These are phyloP conservation scores for Botrytis porri DNA, from an alignment of 2,329 filamentous ascomycete species.

Conservation along the genomic window DNA sequence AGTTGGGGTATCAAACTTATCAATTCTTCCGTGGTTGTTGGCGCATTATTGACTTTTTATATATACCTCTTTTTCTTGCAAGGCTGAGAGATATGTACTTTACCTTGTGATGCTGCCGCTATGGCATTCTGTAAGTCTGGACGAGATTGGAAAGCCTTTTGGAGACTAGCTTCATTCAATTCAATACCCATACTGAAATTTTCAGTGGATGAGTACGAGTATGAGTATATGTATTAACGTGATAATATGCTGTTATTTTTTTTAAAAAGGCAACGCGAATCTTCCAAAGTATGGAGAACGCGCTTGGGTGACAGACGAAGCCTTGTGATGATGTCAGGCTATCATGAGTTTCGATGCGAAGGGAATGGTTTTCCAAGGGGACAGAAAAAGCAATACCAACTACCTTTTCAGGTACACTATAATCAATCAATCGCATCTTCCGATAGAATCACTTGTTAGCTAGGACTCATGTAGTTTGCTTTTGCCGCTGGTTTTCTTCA, in stretches of 20 bases:
- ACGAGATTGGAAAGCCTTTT: conserved; percentile 36
- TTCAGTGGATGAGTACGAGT: neutral
- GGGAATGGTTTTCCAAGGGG: neutral
- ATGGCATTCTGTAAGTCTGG: conserved; percentile 37
- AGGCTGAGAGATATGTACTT: conserved; percentile 24
- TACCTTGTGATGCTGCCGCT: conserved; percentile 36
- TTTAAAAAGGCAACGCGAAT: conserved; percentile 14
- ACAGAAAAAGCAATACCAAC: neutral
- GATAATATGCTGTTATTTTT: conserved; percentile 7
- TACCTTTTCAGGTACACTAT: neutral
- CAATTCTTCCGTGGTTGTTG: neutral
- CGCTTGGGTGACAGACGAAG: conserved; percentile 17
- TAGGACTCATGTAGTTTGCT: neutral
- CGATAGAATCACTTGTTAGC: neutral
- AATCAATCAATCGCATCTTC: neutral
- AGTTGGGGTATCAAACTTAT: neutral
- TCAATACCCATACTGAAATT: conserved; percentile 28
- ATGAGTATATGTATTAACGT: neutral
- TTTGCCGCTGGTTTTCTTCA: neutral
- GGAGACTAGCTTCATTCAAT: conserved; percentile 35
- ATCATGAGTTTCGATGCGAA: neutral
- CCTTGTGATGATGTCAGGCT: conserved; percentile 22
- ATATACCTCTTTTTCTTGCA: conserved; percentile 12
- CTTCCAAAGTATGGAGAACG: conserved; percentile 9
- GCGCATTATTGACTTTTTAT: neutral